Percentiles rank a stretch among this genome's conserved stretches.
Conservation (phyloP, 345 rosid species). For the Hypericum perforatum region DNA sequence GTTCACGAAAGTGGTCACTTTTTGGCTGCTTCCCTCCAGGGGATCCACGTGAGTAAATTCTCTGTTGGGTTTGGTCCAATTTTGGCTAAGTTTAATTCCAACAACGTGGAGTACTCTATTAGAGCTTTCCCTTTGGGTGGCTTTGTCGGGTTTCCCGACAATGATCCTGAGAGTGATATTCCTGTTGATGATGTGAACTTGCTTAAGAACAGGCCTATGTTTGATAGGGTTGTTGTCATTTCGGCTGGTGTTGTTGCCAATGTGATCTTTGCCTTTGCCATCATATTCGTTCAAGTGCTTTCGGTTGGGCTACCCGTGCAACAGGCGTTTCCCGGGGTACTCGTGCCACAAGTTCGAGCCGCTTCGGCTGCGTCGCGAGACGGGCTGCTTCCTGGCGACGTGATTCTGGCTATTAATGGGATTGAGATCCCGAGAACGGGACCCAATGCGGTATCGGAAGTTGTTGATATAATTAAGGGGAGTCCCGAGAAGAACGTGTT, state of each 20-base stretch:
- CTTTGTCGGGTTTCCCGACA: conserved; percentile 93
- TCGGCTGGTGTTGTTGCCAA: conserved; percentile 93
- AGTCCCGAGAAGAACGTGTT: conserved; percentile 53
- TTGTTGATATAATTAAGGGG: conserved; percentile 58
- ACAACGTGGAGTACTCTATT: conserved; percentile 77
- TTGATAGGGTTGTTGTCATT: conserved; percentile 71
- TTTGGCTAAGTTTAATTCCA: conserved; percentile 73
- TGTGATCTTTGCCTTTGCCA: conserved; percentile 64
- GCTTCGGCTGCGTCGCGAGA: conserved; percentile 87
- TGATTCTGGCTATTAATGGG: conserved; percentile 59
- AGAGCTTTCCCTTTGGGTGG: conserved; percentile 95
- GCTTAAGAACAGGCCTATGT: conserved; percentile 77
- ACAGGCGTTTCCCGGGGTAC: conserved; percentile 84
- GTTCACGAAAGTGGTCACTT: conserved; percentile 92
- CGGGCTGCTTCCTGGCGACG: conserved; percentile 79
- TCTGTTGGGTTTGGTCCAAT: conserved; percentile 93
- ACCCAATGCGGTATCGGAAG: conserved; percentile 48
- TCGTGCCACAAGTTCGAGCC: conserved; percentile 75
- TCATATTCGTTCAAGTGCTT: conserved; percentile 68
- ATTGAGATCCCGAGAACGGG: conserved; percentile 42
- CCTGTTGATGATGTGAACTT: conserved; percentile 72
- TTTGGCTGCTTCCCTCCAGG: conserved; percentile 87
- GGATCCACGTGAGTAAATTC: conserved; percentile 95
- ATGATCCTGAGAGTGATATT: conserved; percentile 83
- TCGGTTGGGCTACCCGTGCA: conserved; percentile 92